Base-by-base conservation (phyloP, 805 yeast species). In the Hanseniaspora opuntiae region DNA sequence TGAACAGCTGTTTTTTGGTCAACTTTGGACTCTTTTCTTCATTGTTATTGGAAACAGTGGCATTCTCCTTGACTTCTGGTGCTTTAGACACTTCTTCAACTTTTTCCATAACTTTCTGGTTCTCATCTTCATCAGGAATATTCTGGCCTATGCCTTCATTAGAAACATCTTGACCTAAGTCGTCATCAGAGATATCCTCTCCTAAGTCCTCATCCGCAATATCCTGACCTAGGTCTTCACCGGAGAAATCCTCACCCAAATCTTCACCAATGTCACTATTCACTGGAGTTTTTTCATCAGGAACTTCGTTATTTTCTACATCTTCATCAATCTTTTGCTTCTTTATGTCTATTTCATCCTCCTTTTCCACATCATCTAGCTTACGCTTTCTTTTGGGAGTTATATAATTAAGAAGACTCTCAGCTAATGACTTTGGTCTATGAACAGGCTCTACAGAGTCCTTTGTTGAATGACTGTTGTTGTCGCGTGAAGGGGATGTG, bases 351-450 rank as follows among this genome's bases (percentile, higher is more conserved):
- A 4, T 3, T 17, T 28, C 32, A n/a, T 11, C 35, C 14, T 32
- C 1, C 7, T 17, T n/a, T 10, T 17, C 20, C 22, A 16, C 37
- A 11, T 32, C 20, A 11, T 39, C 44, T 11, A 45, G 36, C 19
- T 51, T 40, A 62, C 63, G 11, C 60, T 62, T 4, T 62, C 62
- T 51, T 60, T 30, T 62, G 45, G 66, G 60, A 1, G 60, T 41
- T 6, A 81, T 71, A 61, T 77, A 77, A 8, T 76, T 72, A 12
- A 79, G 79, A 32, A 79, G 75, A 10, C 82, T 82, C 61, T 76
- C 81, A 10, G 79, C 80, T 74, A 76, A 69, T 19, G 78, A 73
- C 54, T 62, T 52, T 70, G 54, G 54, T 52, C 56, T 53, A 42
- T 35, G 24, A 17, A 35, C 41, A 40, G 35, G 48, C 11, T 20